Evolutionary conservation across 768 basidiomycete species (phyloP), one percentile per base, ranked within the genome.

Genomic region (Suillus tomentosus): DNA sequence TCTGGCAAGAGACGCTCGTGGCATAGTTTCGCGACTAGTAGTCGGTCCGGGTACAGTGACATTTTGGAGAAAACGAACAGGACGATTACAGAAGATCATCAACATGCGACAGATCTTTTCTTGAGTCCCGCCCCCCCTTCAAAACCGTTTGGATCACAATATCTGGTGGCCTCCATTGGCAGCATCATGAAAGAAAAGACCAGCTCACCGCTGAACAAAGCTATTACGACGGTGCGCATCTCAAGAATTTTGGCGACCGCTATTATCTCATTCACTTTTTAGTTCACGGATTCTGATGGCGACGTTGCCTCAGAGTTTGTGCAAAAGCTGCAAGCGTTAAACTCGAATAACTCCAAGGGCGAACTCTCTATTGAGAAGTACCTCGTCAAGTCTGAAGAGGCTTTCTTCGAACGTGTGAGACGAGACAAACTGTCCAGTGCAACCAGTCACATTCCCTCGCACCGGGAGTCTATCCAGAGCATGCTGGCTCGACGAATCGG

Each of bases 271-370:
- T 63, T 59, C 62, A 65, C 51, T 34, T 34, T 61, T 14, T 60
- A 95, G 91, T 97, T 97, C 78, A 96, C 95, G 24, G 95, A 96
- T 74, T 83, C 92, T 1, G 94, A 96, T 73, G 95, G 95, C 40
- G 93, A 93, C 56, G 95, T 97, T 58, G 91, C 94, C 13, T 85
- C 89, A 40, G 89, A 92, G 62, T 97, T 96, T 76, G 91, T 95
- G 8, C 87, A 91, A 70, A 94, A 91, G 74, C 78, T 97, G 45
- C 90, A 94, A 71, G 72, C 73, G 63, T 83, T 96, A 63, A 88
- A 85, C 51, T 81, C 94, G 0, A 91, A 94, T 63, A 97, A 96
- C 74, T 95, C 95, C 6, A 92, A 94, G 78, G 85, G 87, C 61
- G 95, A 96, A 68, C 75, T 97, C 31, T 96, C 94, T 39, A 97